These are phyloP conservation scores for Coprinopsis marcescibilis DNA, from an alignment of 768 basidiomycete species.

Conservation along the genomic window DNA sequence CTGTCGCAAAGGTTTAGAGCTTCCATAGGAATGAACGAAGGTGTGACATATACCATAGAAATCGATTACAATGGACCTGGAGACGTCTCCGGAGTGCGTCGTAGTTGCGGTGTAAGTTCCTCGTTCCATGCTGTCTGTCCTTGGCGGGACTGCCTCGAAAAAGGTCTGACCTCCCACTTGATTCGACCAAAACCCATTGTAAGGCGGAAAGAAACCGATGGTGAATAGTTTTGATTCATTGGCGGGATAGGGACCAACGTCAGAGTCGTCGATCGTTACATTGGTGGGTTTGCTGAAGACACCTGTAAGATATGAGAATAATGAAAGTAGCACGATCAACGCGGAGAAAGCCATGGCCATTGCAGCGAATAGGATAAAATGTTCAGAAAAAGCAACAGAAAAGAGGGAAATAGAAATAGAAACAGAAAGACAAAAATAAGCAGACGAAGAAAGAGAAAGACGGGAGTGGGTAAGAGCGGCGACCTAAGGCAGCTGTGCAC, in stretches of 20 bases:
- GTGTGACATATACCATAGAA: neutral
- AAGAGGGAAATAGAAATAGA: neutral
- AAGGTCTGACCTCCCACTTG: neutral
- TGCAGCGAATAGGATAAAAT: neutral
- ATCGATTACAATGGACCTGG: slow-evolving; percentile 1
- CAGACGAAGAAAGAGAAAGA: neutral
- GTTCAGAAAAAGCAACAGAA: neutral
- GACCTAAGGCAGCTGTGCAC: neutral
- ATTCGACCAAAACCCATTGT: neutral
- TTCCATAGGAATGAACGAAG: neutral
- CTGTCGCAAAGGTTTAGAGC: neutral
- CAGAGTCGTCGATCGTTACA: neutral
- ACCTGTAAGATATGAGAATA: neutral
- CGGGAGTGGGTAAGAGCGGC: neutral
- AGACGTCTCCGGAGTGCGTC: neutral
- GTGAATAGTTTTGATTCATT: neutral
- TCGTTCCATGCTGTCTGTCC: neutral
- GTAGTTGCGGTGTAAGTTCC: neutral
- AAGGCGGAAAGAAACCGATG: neutral
- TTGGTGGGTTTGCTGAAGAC: neutral
- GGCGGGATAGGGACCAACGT: neutral
- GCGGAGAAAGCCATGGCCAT: neutral
- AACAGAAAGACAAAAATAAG: neutral
- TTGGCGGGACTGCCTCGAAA: neutral
- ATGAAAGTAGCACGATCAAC: slow-evolving; percentile 3